phyloP scores from a whole-genome alignment of 2,329 filamentous ascomycete species.

The Cryphonectria radicalis region DNA sequence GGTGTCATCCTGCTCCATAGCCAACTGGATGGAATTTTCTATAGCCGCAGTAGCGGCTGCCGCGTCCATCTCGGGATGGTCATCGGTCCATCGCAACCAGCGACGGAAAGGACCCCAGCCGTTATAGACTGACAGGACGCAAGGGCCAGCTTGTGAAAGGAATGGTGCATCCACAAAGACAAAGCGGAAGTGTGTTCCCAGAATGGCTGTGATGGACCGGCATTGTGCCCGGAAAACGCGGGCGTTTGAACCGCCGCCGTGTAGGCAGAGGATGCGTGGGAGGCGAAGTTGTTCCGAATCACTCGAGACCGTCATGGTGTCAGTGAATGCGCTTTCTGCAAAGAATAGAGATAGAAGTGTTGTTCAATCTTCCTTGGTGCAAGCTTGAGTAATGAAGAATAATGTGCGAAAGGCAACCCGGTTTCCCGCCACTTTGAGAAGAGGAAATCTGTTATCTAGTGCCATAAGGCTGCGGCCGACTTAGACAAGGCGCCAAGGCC shows the following conservation, averaged over 20 bases:
- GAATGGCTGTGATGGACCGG: not conserved
- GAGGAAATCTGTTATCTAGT: not conserved
- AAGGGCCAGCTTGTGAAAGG: not conserved
- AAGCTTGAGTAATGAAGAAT: not conserved
- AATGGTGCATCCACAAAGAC: not conserved
- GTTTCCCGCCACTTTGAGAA: not conserved
- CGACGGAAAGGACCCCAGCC: not conserved
- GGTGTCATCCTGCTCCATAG: constrained; percentile 46
- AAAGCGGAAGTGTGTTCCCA: not conserved
- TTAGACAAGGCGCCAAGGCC: not conserved
- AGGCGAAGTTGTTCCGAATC: not conserved
- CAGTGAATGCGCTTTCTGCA: not conserved
- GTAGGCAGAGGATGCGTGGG: constrained; percentile 1
- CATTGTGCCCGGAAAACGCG: not conserved
- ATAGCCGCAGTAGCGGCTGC: not conserved
- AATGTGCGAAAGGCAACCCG: not conserved
- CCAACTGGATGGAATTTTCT: not conserved
- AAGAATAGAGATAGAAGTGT: not conserved
- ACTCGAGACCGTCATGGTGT: not conserved
- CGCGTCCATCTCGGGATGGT: not conserved
- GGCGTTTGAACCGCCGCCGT: not conserved
- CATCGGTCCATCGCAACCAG: not conserved
- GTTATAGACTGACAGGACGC: not conserved
- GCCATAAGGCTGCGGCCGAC: not conserved
- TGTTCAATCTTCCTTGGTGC: not conserved